Evolutionary conservation across 768 basidiomycete genomes (phyloP), one percentile per base, ranked within the genome.

Genomic region (Hericium coralloides): DNA sequence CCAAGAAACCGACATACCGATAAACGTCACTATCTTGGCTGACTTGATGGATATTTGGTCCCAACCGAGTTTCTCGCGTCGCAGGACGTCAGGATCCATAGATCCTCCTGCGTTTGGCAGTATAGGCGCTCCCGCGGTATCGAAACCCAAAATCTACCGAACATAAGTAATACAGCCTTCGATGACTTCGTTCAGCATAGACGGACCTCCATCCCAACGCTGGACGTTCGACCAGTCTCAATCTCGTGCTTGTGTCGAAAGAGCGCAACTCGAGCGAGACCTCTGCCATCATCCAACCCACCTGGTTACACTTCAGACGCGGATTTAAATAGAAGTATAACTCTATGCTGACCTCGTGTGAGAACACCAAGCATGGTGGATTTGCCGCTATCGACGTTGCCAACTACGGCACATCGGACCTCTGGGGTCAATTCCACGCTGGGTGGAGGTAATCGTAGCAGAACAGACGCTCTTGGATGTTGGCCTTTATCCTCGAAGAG

Each of bases 161-260:
- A n/a, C n/a, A n/a, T 47, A 25, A 49, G 20, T 9, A 25, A 36
- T 6, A 12, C 22, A 55, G 38, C 23, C 12, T 7, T 17, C 47
- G 49, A 51, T 20, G 2, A 18, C 31, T 20, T 17, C 4, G 20
- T 37, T 39, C 17, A 23, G 1, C 7, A 37, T 9, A 6, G n/a
- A 58, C 77, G 57, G 59, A 93, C 92, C 79, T 99, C 97, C 87
- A 97, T 95, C 20, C 97, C 97, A 45, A 98, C 92, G 59, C 89
- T 92, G 22, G 90, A 93, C 0, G 97, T 99, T 52, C 97, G 76
- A 6, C 95, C 95, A 18, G 89, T 93, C 73, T 98, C 97, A 54
- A 98, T 77, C 71, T 99, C 97, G 66, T 99, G 97, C 68, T 98
- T 97, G 68, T 99, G 97, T 55, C 95, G 79, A 71, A 98, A 98